These are phyloP conservation scores for Vitis hybrid DNA, from an alignment of 177 flowering plant genomes.

Conservation along the genomic window DNA sequence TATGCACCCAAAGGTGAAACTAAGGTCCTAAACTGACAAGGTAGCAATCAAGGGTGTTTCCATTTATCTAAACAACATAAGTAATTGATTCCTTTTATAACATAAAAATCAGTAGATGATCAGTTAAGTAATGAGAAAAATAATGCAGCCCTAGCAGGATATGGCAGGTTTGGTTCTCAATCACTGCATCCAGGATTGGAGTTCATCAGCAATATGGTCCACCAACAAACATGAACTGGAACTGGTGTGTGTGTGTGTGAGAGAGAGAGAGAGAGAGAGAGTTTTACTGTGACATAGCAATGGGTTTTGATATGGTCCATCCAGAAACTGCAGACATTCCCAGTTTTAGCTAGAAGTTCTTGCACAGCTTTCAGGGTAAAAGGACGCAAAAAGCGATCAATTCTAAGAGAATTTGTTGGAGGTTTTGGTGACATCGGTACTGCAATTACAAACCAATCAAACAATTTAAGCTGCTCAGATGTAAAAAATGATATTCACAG, in stretches of 20 bases:
- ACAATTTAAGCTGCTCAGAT: background rate
- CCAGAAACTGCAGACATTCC: conserved; percentile 77
- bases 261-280: background rate
- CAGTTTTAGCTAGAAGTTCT: conserved; percentile 89
- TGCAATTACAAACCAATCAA: conserved; percentile 29
- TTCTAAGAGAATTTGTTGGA: conserved; percentile 76
- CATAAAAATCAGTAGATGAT: too few species aligned
- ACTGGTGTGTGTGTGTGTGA: too few species aligned
- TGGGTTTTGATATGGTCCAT: conserved; percentile 99
- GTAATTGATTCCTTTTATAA: too few species aligned
- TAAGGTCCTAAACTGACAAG: too few species aligned
- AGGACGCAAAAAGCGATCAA: conserved; percentile 91
- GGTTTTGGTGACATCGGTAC: conserved; percentile 78
- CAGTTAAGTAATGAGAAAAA: too few species aligned
- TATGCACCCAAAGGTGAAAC: too few species aligned
- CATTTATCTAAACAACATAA: too few species aligned
- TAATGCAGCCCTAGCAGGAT: background rate
- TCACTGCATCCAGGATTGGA: too few species aligned
- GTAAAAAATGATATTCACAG: background rate
- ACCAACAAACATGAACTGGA: background rate
- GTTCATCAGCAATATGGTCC: too few species aligned
- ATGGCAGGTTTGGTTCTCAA: too few species aligned
- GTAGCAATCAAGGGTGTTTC: too few species aligned
- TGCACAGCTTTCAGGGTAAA: conserved; percentile 94
- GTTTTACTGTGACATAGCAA: conserved; percentile 87